Base-by-base conservation (phyloP, 257 asterid genomes). In the Solanum acaule region DNA sequence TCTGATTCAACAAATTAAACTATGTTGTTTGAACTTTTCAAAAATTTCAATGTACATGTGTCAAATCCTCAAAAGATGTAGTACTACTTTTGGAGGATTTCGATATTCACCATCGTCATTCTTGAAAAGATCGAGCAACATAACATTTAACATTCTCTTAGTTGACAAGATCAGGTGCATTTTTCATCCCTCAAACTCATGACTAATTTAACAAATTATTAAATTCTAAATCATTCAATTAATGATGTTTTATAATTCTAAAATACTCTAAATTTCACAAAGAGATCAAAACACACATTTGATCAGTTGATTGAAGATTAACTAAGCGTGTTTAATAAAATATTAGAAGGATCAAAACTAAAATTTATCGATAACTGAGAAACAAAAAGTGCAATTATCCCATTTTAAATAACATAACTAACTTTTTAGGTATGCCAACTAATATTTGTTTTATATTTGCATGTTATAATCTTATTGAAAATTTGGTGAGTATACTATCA, bases 291-390 rank as follows among this genome's bases (percentile, higher is more conserved):
- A 65, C 33, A n/a, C 29, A 61, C 33, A 65, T 65, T n/a, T 63
- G 38, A 35, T 37, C 1, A n/a, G 3, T 65, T 23, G 15, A 63
- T 63, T 11, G 29, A 63, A 63, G 14, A 5, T 65, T n/a, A 65
- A 65, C 8, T 25, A n/a, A 11, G 0, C 14, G 0, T n/a, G 16
- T 65, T 65, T 0, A 65, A 3, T 11, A 0, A 11, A n/a, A 65
- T 65, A 65, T 65, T 10, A 56, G 20, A 49, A 15, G 59, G 18
- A 14, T 49, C 8, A 2, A 52, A 52, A 52, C 8, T 52, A 52
- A 52, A 52, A 52, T 52, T 52, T 52, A 56, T 56, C 2, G 5
- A 56, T 56, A 20, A 56, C 4, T 0, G 4, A 56, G 23, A 0
- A 20, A 56, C 4, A 7, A 6, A 6, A 18, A 7, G n/a, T 56